phyloP scores from a whole-genome alignment of 345 rosid genomes.

The Citrus mangshanensis region DNA sequence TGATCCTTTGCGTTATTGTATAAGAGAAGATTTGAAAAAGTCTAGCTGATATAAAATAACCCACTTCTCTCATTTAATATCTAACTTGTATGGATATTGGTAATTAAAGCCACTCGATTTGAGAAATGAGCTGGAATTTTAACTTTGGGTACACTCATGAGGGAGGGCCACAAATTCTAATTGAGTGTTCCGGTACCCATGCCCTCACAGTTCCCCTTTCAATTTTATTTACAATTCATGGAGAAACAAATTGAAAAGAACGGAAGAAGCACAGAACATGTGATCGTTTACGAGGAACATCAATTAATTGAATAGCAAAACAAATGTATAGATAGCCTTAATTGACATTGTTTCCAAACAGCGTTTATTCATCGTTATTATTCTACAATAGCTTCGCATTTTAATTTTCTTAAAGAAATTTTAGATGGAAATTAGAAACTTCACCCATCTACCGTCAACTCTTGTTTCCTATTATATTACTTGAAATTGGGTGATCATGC shows the following conservation, averaged over 20 bases:
- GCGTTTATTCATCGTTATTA: not conserved
- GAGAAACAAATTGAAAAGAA: not conserved
- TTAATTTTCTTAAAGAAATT: too few relatives aligned
- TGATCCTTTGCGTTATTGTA: not conserved
- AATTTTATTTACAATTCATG: not conserved
- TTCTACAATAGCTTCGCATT: not conserved
- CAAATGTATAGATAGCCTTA: too few relatives aligned
- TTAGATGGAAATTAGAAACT: too few relatives aligned
- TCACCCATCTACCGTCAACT: too few relatives aligned
- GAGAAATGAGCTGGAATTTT: conserved; percentile 33
- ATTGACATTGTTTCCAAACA: not conserved
- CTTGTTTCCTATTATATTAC: too few relatives aligned
- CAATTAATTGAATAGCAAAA: not conserved
- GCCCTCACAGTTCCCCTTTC: not conserved
- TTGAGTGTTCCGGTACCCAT: conserved; percentile 5
- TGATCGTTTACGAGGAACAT: not conserved
- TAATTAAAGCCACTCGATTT: not conserved
- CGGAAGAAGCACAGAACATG: not conserved
- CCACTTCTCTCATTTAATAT: not conserved
- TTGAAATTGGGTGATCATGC: too few relatives aligned
- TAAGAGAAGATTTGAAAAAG: not conserved
- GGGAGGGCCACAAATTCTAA: conserved; percentile 18
- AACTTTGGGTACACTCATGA: conserved; percentile 34
- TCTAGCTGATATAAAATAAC: not conserved
- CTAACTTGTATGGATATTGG: not conserved